Base-by-base conservation (phyloP, 1,139 yeast genomes). In the Geotrichum aggregatum region DNA sequence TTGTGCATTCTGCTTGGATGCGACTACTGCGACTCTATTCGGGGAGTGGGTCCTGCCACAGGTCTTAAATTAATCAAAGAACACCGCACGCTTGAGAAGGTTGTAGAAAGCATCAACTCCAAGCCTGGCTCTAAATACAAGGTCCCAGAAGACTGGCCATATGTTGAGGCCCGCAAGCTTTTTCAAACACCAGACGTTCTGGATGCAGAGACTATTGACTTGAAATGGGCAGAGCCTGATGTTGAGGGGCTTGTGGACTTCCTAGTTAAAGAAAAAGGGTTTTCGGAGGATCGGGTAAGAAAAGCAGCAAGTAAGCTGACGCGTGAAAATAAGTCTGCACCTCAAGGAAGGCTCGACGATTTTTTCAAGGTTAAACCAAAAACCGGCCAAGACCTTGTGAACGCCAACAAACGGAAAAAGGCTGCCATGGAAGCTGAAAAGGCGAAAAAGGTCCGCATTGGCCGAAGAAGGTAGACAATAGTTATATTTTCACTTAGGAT, bases 121-220 rank as follows among this genome's bases (percentile, higher is more conserved):
- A 77, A 81, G 54, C 84, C 84, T 1, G 83, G 80, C 16, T 75
- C 81, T 19, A 89, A 89, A 66, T 84, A 82, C 68, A 84, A 82
- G 63, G 78, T 92, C 14, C 98, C 98, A 0, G 97, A 89, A 63
- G 83, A 87, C 60, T 92, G 98, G 98, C 96, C 96, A 2, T 91
- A 76, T 64, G 81, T 79, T 54, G 95, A 86, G 62, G 98, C 96
- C 2, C 78, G 98, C 61, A 81, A 85, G 58, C 71, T 94, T 46
- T 91, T 92, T 65, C 68, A 83, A 63, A 71, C 81, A 19, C 98
- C 98, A 0, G 98, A 92, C 34, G 87, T 89, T 1, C 65, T 74
- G 1, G 74, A 78, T 24, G 83, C 86, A 0, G 69, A 71, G 1
- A 84, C 81, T 0, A 73, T 87, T 2, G 78, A 79, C 2, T 68